A percentile compares a stretch with the other conserved stretches of the same genome.
Evolutionary conservation across 2,329 filamentous ascomycete genomes (phyloP).

Genomic region (Davidsoniella eucalypti): DNA sequence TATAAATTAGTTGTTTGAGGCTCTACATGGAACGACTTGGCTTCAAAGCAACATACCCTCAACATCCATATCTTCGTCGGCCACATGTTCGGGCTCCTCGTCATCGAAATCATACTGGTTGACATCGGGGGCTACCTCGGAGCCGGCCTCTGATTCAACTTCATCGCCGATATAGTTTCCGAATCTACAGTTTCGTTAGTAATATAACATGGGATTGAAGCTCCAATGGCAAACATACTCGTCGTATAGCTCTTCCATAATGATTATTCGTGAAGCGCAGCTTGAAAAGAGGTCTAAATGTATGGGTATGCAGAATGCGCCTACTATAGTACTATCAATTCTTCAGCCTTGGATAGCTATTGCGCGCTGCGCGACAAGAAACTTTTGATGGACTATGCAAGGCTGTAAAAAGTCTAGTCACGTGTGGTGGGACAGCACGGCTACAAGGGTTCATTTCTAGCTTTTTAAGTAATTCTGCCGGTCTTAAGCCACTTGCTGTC

Average conservation of each 20-base stretch:
- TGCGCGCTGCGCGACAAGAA: constrained; percentile 14
- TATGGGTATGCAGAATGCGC: not conserved
- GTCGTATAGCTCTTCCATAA: constrained; percentile 93
- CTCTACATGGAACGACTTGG: too few relatives aligned
- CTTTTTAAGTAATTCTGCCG: not conserved
- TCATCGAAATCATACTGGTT: constrained; percentile 72
- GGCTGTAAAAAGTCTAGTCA: constrained; percentile 8
- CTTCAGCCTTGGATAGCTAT: constrained; percentile 11
- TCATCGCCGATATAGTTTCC: constrained; percentile 97
- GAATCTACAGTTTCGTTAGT: constrained; percentile 42
- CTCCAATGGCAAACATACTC: constrained; percentile 40
- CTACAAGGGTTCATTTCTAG: not conserved
- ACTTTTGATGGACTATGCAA: constrained; percentile 12
- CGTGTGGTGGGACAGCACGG: not conserved
- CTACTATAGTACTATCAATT: not conserved
- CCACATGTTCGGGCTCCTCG: constrained; percentile 39
- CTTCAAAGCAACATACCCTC: constrained; percentile 42
- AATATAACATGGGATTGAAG: not conserved
- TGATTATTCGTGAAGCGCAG: constrained; percentile 13
- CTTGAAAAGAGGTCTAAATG: not conserved
- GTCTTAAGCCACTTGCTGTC: not conserved
- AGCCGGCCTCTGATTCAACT: constrained; percentile 69
- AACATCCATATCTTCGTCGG: constrained; percentile 82
- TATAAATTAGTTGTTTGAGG: not conserved
- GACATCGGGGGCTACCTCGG: constrained; percentile 56